Conservation (phyloP, 1,284 basidiomycete genomes). For the Microbotryum silenes-acaulis region DNA sequence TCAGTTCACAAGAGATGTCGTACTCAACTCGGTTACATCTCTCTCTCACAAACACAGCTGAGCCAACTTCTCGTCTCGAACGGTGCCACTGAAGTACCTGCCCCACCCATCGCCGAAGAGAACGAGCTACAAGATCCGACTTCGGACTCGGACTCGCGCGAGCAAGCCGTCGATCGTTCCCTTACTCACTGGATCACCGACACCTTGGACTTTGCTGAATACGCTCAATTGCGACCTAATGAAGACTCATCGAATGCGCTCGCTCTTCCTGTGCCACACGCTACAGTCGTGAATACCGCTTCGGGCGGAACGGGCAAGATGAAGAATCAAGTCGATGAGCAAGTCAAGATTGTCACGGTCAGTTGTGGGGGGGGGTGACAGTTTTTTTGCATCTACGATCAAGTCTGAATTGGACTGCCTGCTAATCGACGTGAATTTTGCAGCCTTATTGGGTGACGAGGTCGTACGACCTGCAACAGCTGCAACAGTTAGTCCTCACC, state of each 20-base stretch:
- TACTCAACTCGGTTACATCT: too few species aligned
- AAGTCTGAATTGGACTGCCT: too few species aligned
- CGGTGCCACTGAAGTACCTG: background rate
- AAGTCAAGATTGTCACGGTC: conserved; percentile 46
- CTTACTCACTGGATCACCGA: conserved; percentile 47
- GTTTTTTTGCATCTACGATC: too few species aligned
- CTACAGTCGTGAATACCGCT: background rate
- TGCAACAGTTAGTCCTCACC: conserved; percentile 50
- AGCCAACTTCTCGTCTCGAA: conserved; percentile 3
- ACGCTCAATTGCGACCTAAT: conserved; percentile 6
- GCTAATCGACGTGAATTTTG: too few species aligned
- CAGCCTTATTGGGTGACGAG: conserved; percentile 63
- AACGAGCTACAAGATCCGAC: background rate
- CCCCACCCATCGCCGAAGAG: background rate
- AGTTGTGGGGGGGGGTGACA: conserved; percentile 22
- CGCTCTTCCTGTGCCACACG: background rate
- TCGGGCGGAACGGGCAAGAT: conserved; percentile 2
- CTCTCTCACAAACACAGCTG: background rate
- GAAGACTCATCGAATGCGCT: background rate
- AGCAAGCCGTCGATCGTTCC: conserved; percentile 15
- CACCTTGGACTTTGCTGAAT: conserved; percentile 51
- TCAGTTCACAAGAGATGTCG: too few species aligned
- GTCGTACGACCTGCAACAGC: conserved; percentile 52
- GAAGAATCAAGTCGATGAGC: conserved; percentile 31
- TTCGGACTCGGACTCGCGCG: too few species aligned